Evolutionary conservation across 78 protist species (phyloP).

Genomic region (Dictyostelium firmibasis): DNA sequence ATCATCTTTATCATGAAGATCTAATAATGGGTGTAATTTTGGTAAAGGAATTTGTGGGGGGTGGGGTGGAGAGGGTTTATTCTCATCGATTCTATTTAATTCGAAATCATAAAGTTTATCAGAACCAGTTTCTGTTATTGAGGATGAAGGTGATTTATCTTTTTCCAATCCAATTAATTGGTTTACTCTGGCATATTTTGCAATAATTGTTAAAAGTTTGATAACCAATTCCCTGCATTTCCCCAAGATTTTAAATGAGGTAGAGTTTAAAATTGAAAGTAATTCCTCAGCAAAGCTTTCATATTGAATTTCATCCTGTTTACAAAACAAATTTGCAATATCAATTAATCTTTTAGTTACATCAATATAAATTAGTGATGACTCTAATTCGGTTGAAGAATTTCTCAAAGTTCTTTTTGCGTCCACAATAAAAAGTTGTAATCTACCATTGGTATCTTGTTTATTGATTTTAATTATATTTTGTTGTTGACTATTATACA

Average conservation of each 20-base stretch:
- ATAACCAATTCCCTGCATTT: constrained; percentile 21
- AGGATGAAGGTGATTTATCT: not conserved
- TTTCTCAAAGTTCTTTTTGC: not conserved
- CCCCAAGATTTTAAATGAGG: not conserved
- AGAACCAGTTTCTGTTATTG: not conserved
- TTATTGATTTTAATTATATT: constrained; percentile 14
- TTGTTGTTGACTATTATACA: not conserved
- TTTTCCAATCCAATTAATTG: not conserved
- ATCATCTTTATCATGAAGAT: not conserved
- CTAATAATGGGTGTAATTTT: not conserved
- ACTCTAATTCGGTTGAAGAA: not conserved
- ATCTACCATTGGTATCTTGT: constrained; percentile 34
- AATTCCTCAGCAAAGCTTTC: constrained; percentile 22
- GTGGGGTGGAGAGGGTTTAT: not conserved
- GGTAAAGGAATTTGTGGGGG: not conserved
- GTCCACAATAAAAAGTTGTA: constrained; percentile 27
- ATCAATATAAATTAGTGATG: not conserved
- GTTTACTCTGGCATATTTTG: constrained; percentile 40
- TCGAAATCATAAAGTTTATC: not conserved
- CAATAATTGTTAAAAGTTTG: constrained; percentile 30
- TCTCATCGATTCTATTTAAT: not conserved
- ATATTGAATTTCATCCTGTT: constrained; percentile 7
- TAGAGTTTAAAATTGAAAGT: not conserved
- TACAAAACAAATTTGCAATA: not conserved
- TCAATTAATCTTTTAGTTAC: not conserved